A percentile compares a stretch with the other conserved stretches of the same genome.
Conservation (phyloP, 2,329 filamentous ascomycete species). For the Dryadomyces quercus-mongolicae region DNA sequence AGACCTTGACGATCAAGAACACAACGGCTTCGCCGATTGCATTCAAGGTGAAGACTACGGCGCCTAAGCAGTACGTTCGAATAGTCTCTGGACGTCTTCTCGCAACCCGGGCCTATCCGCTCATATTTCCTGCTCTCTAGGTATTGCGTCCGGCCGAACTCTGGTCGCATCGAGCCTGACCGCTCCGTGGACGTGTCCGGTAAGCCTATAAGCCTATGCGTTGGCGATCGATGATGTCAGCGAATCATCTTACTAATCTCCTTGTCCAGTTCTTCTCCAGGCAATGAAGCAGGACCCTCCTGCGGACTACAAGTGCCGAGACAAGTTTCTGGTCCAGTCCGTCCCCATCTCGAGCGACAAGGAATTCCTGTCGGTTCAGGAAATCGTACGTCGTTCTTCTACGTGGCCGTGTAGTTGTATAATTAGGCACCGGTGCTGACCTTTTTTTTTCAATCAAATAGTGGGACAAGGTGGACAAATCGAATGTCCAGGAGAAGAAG, state of each 20-base stretch:
- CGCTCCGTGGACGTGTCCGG: conserved; percentile 86
- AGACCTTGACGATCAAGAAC: conserved; percentile 54
- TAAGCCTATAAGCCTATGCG: conserved; percentile 24
- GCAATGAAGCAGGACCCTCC: conserved; percentile 95
- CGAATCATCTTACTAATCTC: background rate
- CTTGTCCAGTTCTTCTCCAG: conserved; percentile 68
- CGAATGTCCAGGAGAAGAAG: conserved; percentile 79
- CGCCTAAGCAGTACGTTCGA: conserved; percentile 81
- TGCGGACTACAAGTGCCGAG: conserved; percentile 63
- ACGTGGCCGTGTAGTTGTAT: no score
- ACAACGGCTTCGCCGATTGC: conserved; percentile 49
- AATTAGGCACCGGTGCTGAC: conserved; percentile 5
- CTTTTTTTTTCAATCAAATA: conserved; percentile 21
- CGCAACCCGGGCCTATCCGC: conserved; percentile 5
- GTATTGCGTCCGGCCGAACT: conserved; percentile 97
- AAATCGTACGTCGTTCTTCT: conserved; percentile 51
- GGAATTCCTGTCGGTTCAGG: conserved; percentile 67
- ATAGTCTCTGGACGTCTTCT: background rate
- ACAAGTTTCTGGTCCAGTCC: conserved; percentile 17
- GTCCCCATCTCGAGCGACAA: conserved; percentile 63
- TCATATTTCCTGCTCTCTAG: conserved; percentile 32
- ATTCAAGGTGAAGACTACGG: conserved; percentile 94
- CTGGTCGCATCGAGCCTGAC: conserved; percentile 85
- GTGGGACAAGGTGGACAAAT: conserved; percentile 73
- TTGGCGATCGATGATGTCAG: background rate